Base-by-base conservation (phyloP, 2,329 filamentous ascomycete species). In the Gnomoniopsis smithogilvyi region DNA sequence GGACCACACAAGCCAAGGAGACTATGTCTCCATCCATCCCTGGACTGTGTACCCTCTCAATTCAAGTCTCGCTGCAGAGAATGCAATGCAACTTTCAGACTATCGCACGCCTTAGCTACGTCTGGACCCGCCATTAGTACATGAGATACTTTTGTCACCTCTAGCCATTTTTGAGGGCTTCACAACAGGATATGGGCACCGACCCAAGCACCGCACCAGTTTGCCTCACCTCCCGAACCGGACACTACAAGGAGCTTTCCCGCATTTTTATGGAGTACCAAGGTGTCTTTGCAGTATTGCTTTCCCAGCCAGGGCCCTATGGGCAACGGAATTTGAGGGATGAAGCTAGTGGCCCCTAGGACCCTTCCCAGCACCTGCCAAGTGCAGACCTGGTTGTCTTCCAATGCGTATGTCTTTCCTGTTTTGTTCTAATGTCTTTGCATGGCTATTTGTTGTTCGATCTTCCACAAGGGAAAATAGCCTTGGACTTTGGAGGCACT, bases 331-430 rank as follows among this genome's bases (percentile, higher is more conserved):
- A n/a, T 1, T 30, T 17, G 34, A 12, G 6, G 36, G 34, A 43
- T 6, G 7, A 49, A 24, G 6, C 33, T 4, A 49, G 17, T 38
- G 7, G 34, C 54, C n/a, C 17, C 45, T 12, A 47, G 36, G 24
- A 56, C 15, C 24, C 19, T 21, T 43, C n/a, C 17, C 38, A 15
- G 36, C 43, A 30, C 21, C 50, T 30, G 21, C 6, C 30, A 26
- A 45, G 17, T 49, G 34, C 34, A 55, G 51, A 51, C 15, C 30
- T 54, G 47, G 56, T 54, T 54, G 49, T 19, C 34, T 57, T 47
- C 49, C 49, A 57, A 54, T 34, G 60, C 57, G 60, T 62, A 62
- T 62, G 60, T 54, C 49, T 53, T 21, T 54, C 26, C 46, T 54
- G 17, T 49, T 56, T 50, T 60, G 51, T 38, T 43, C 41, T 45